Evolutionary conservation across 75 land plant genomes (phyloP).

Genomic region (Cupressus sempervirens): DNA sequence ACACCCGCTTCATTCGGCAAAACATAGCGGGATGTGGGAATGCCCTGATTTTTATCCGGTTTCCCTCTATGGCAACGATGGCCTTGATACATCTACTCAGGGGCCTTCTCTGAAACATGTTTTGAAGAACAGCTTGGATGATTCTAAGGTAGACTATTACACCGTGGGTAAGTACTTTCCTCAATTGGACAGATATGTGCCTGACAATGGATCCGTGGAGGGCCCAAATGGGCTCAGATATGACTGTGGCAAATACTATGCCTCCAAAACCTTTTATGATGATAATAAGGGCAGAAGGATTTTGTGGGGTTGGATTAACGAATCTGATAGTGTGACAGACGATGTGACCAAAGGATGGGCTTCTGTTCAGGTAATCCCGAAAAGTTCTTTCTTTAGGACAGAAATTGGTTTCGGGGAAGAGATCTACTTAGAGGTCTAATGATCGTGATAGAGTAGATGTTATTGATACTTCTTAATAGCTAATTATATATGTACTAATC

Average conservation of each 20-base stretch:
- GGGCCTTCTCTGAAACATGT: constrained; percentile 56
- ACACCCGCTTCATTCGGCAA: constrained; percentile 32
- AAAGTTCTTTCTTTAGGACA: not conserved
- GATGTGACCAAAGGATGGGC: constrained; percentile 46
- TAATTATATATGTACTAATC: no score
- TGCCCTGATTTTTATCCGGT: constrained; percentile 82
- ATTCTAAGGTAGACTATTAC: constrained; percentile 35
- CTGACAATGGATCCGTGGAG: constrained; percentile 20
- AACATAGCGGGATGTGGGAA: constrained; percentile 69
- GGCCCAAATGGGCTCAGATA: constrained; percentile 25
- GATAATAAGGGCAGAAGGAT: constrained; percentile 23
- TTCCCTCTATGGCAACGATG: constrained; percentile 7
- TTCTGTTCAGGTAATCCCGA: constrained; percentile 26
- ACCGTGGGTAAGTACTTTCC: constrained; percentile 18
- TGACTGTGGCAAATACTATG: constrained; percentile 51
- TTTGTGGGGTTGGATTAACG: constrained; percentile 50
- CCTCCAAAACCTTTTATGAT: constrained; percentile 47
- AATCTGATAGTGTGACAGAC: constrained; percentile 25
- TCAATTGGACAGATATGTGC: not conserved
- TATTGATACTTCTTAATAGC: no score
- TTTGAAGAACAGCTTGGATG: constrained; percentile 49
- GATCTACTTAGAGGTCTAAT: no score
- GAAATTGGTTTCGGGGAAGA: not conserved
- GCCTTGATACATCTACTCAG: constrained; percentile 33
- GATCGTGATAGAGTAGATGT: no score